Conservation (phyloP, 202 grass and related monocot genomes). For the Schoenoplectus tabernaemontani region DNA sequence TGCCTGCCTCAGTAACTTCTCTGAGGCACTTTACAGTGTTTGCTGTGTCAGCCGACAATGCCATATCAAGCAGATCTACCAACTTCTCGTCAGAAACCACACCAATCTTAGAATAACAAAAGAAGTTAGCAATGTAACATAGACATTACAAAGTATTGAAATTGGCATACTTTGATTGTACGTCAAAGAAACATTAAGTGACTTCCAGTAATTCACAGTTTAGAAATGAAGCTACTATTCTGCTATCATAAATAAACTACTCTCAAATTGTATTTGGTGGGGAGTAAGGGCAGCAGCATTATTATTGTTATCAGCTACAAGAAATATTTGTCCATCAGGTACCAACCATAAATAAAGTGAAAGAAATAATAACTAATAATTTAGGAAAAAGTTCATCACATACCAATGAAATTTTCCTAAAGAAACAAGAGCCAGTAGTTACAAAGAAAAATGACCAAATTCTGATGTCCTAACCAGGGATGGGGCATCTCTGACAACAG, state of each 20-base stretch:
- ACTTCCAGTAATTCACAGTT: neutral
- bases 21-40: constrained; percentile 75
- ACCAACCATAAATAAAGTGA: neutral
- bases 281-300: too few species aligned
- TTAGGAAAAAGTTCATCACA: neutral
- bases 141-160: too few species aligned
- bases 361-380: neutral
- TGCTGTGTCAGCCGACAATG: constrained; percentile 69
- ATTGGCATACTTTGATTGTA: too few species aligned
- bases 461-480: neutral
- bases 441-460: neutral
- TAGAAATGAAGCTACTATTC: too few species aligned
- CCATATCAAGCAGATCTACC: constrained; percentile 82
- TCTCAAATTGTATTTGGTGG: too few species aligned
- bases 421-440: neutral
- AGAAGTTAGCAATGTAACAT: neutral
- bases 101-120: constrained; percentile 47
- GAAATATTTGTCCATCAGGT: neutral
- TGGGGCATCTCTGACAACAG: neutral
- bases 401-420: neutral
- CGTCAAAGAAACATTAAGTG: neutral
- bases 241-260: too few species aligned
- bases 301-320: neutral
- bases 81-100: constrained; percentile 82
- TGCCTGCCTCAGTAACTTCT: constrained; percentile 77